Base-by-base conservation (phyloP, 2,329 filamentous ascomycete genomes). In the Chaetomium olivaceum region DNA sequence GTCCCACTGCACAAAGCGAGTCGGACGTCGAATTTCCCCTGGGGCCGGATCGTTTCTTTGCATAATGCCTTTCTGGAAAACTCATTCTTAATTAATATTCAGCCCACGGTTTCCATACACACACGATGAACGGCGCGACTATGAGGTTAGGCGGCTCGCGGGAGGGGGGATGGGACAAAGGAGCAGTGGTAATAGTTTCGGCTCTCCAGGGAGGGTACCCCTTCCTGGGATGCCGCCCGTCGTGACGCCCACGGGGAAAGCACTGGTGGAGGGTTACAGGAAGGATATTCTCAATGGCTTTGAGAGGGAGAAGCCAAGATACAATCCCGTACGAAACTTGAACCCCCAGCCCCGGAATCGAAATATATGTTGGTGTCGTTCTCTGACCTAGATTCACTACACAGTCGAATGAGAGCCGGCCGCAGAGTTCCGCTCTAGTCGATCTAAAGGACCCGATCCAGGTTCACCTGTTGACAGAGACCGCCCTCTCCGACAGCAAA, bases 381-480 rank as follows among this genome's bases (percentile, higher is more conserved):
- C 57, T 56, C 69, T 71, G 63, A 67, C 62, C 39, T 25, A 52
- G n/a, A 50, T 12, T 64, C 48, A 16, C 19, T 60, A 31, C 67
- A 39, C 69, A 87, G 86, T 76, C 81, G 74, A 87, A 85, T 71
- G 68, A 78, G 46, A 77, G 80, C 33, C 81, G 82, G 60, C 80
- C 82, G 12, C 84, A 85, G 69, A 88, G 82, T 71, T 86, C 85
- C 23, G 78, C 78, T 4, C 80, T 85, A 12, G 82, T 89, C 70
- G 85, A 90, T 72, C 80, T 89, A 61, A 86, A 87, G 69, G 91
- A 91, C 76, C 86, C 83, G 66, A 91, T 99, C 54, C 90, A 93
- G 72, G 89, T 97, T 76, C 96, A 98, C 76, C 81, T 99, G 56
- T 85, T 99, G 65, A 93, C 95, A 68, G 94, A 98, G 80, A 98